phyloP scores from a whole-genome alignment of 768 basidiomycete genomes.

The Terana coerulea region DNA sequence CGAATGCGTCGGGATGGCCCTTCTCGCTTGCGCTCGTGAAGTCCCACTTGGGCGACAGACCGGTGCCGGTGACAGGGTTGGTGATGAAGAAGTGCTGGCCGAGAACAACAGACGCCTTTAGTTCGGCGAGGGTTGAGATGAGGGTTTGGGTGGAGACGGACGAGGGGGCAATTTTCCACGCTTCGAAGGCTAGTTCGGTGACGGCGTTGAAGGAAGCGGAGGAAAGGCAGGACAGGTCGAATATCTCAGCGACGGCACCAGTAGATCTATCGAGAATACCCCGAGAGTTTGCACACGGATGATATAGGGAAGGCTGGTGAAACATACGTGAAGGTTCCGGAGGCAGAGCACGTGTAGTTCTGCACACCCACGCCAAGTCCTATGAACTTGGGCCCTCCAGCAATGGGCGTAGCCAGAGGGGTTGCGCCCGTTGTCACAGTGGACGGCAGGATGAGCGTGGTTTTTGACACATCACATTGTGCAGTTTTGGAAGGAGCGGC shows the following conservation, averaged over 20 bases:
- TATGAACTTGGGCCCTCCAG: slow-evolving; percentile 32
- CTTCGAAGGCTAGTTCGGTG: slow-evolving; percentile 30
- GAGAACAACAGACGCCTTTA: slow-evolving; percentile 24
- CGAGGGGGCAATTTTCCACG: slow-evolving; percentile 25
- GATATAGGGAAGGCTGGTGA: no score
- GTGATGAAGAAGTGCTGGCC: slow-evolving; percentile 58
- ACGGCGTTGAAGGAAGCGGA: slow-evolving; percentile 27
- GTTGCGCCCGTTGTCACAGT: slow-evolving; percentile 14
- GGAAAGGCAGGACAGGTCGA: slow-evolving; percentile 50
- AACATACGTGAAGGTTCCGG: slow-evolving; percentile 38
- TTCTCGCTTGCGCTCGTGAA: slow-evolving; percentile 41
- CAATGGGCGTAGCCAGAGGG: slow-evolving; percentile 30
- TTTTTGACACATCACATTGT: slow-evolving; percentile 19
- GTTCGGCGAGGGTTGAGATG: slow-evolving; percentile 12
- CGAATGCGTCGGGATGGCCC: slow-evolving; percentile 43
- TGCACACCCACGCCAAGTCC: slow-evolving; percentile 41
- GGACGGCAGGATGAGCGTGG: slow-evolving; percentile 19
- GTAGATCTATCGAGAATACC: slow-evolving; percentile 1
- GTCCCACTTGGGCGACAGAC: slow-evolving; percentile 52
- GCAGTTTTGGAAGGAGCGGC: slow-evolving; percentile 11
- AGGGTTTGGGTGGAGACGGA: slow-evolving; percentile 19
- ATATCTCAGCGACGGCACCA: slow-evolving; percentile 45
- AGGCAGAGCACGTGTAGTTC: slow-evolving; percentile 45
- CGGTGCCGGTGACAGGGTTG: slow-evolving; percentile 39
- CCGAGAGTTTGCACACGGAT: neutral